Base-by-base conservation (phyloP, 495 filamentous ascomycete genomes). In the Hypomontagnella monticulosa region DNA sequence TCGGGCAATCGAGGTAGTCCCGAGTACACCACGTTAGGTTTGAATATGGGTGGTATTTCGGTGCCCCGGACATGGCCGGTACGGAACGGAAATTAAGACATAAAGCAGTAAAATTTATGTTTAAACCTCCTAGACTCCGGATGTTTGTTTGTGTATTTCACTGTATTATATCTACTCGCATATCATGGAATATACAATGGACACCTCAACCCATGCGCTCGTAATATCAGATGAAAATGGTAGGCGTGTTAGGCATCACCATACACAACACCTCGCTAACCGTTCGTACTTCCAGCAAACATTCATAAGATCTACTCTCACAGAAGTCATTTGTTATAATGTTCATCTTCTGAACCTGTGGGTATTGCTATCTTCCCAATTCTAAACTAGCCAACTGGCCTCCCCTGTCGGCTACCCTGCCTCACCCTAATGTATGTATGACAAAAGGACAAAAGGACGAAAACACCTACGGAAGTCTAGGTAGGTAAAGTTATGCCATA, bases 401-500 rank as follows among this genome's bases (percentile, higher is more conserved):
- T 27, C 23, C 6, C 6, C 23, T 27, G 23, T 6, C 23, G 23
- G 23, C 23, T 3, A 27, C 23, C 23, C 23, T 27, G n/a, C n/a
- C n/a, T n/a, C n/a, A 27, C 23, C 23, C 23, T 27, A 27, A 6
- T 6, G 3, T 27, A 27, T 27, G 23, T 27, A 27, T 44, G 40
- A 64, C 32, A 53, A 66, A 49, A 16, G 54, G 51, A 41, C 40
- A 12, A 38, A 38, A 3, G 36, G 36, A 14, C 10, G 8, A 38
- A 48, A 40, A 66, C 52, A 56, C 46, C 23, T 27, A 27, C 49
- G 55, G 50, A 65, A 46, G 23, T 53, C 48, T 52, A 43, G 19
- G 52, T 46, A 52, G 49, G 27, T 54, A 52, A 59, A 51, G 43
- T 49, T 71, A 69, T 70, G 59, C 67, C 33, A 54, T 66, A 50